phyloP scores from a whole-genome alignment of 495 filamentous ascomycete genomes.

The Alectoria sarmentosa region DNA sequence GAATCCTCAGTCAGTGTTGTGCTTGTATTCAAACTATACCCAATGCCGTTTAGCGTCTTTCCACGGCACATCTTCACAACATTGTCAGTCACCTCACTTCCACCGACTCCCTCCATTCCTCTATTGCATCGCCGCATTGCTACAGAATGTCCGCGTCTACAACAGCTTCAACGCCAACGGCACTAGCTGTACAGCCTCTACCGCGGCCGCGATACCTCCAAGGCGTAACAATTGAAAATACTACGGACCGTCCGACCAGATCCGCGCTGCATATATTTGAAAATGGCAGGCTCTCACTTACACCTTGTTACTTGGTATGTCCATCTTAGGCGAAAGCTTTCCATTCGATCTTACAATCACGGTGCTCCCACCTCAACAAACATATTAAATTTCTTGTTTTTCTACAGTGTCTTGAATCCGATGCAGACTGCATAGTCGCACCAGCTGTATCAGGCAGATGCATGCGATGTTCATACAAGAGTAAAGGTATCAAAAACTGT shows the following conservation, averaged over 20 bases:
- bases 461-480: neutral
- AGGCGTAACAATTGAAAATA: neutral
- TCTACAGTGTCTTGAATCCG: neutral
- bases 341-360: neutral
- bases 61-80: neutral
- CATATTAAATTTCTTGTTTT: neutral
- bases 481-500: neutral
- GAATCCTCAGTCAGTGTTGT: neutral
- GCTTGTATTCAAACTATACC: neutral
- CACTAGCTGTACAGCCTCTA: neutral
- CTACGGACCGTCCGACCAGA: too few species aligned
- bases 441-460: neutral
- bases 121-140: neutral
- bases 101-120: neutral
- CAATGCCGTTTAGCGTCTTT: conserved; percentile 1
- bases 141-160: neutral
- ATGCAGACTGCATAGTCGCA: neutral
- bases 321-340: neutral
- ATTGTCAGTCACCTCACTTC: neutral
- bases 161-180: neutral
- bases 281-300: neutral
- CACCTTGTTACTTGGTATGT: neutral
- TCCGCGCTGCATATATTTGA: neutral
- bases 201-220: neutral
- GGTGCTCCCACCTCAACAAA: too few species aligned